phyloP scores from a whole-genome alignment of 2,329 filamentous ascomycete species.

The Akanthomyces dipterigenus region DNA sequence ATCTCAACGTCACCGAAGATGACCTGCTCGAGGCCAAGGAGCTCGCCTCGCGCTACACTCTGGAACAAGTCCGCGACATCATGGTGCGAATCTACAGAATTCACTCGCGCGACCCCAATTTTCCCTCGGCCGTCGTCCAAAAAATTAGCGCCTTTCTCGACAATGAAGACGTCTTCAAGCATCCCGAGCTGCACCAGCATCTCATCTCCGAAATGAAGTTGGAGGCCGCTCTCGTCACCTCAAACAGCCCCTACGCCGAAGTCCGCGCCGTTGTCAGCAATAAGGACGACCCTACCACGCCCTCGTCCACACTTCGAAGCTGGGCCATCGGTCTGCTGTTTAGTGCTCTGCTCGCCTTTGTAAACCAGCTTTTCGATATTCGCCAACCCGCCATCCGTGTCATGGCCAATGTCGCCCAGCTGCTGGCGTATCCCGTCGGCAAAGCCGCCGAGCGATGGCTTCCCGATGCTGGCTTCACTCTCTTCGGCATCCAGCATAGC shows the following conservation, averaged over 20 bases:
- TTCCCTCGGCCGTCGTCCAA: conserved; percentile 31
- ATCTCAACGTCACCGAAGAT: conserved; percentile 39
- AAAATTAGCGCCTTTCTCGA: conserved; percentile 36
- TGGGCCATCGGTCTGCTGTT: conserved; percentile 49
- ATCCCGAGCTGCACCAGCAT: conserved; percentile 40
- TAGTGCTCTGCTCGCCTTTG: conserved; percentile 40
- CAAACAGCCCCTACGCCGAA: conserved; percentile 51
- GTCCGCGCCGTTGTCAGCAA: conserved; percentile 51
- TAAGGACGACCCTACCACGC: conserved; percentile 42
- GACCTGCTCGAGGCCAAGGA: conserved; percentile 40
- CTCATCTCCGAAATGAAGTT: conserved; percentile 49
- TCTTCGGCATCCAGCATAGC: conserved; percentile 39
- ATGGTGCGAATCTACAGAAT: conserved; percentile 34
- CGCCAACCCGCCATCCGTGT: conserved; percentile 49
- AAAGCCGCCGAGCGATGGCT: conserved; percentile 43
- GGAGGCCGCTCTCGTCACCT: conserved; percentile 46
- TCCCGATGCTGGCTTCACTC: conserved; percentile 42
- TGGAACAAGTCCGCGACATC: conserved; percentile 37
- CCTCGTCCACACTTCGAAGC: conserved; percentile 48
- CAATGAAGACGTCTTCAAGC: conserved; percentile 32
- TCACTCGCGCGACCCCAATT: conserved; percentile 38
- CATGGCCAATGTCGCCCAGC: conserved; percentile 48
- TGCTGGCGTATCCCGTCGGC: conserved; percentile 50
- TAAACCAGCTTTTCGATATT: conserved; percentile 53
- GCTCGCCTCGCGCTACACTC: conserved; percentile 34